A percentile compares a stretch with the other conserved stretches of the same genome.
Conservation (phyloP, 768 basidiomycete genomes). For the Mycena crocata region DNA sequence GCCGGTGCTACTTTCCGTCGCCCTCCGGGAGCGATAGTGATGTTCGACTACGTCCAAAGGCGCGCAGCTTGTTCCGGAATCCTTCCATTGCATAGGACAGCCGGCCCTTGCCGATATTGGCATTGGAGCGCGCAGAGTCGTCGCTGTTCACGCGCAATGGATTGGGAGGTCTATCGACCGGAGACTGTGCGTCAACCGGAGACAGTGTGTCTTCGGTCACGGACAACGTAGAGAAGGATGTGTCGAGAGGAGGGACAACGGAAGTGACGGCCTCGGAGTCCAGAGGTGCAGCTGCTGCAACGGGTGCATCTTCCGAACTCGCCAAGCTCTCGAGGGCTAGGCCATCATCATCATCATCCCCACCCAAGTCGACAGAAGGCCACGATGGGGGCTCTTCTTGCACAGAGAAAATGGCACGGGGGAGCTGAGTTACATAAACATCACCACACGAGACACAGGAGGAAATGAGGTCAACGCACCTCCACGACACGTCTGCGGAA, state of each 20-base stretch:
- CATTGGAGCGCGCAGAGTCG: conserved; percentile 19
- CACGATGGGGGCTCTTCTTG: conserved; percentile 91
- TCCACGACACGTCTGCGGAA: conserved; percentile 77
- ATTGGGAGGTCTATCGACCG: conserved; percentile 12
- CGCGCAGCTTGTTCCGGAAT: conserved; percentile 29
- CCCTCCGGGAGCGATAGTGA: conserved; percentile 25
- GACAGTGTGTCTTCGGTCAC: background rate
- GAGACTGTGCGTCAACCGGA: conserved; percentile 14
- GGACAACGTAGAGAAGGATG: background rate
- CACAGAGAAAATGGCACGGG: conserved; percentile 84
- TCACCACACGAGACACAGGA: conserved; percentile 4
- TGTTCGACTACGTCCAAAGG: conserved; percentile 32
- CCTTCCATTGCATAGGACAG: conserved; percentile 29
- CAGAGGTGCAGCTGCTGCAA: background rate
- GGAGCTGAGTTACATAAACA: conserved; percentile 50
- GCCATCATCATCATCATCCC: conserved; percentile 32
- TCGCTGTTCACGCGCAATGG: conserved; percentile 24
- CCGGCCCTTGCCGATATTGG: conserved; percentile 16
- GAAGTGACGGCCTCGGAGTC: background rate
- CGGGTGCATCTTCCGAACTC: conserved; percentile 23
- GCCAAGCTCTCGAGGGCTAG: conserved; percentile 31
- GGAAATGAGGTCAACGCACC: conserved; percentile 52
- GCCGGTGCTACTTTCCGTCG: conserved; percentile 1
- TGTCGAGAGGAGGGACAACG: conserved; percentile 10
- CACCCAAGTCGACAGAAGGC: conserved; percentile 58